Evolutionary conservation across 2,329 filamentous ascomycete species (phyloP).

Genomic region (Aspergillus ibericus): DNA sequence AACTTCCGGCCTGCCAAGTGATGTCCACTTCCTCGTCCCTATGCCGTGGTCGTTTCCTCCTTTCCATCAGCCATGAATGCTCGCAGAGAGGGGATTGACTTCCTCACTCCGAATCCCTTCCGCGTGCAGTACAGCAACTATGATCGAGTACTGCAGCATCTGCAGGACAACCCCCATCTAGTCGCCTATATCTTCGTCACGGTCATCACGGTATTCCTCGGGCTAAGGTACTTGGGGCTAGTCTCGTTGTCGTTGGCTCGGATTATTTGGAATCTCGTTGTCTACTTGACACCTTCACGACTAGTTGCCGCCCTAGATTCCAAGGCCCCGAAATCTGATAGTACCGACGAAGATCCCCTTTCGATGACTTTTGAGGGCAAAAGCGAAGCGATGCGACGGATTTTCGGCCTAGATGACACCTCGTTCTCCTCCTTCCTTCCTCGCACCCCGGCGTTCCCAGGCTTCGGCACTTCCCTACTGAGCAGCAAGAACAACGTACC

Average conservation of each 20-base stretch:
- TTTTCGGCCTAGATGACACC: slow-evolving; percentile 61
- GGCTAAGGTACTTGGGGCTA: slow-evolving; percentile 33
- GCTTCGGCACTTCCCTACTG: slow-evolving; percentile 50
- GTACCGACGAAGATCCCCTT: slow-evolving; percentile 43
- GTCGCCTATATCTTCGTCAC: slow-evolving; percentile 29
- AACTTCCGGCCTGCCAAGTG: slow-evolving; percentile 11
- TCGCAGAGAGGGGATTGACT: slow-evolving; percentile 32
- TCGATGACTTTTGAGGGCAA: slow-evolving; percentile 53
- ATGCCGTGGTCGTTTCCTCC: slow-evolving; percentile 19
- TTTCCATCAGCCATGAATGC: slow-evolving; percentile 37
- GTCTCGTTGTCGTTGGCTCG: slow-evolving; percentile 31
- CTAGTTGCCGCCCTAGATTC: slow-evolving; percentile 51
- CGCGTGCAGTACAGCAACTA: slow-evolving; percentile 30
- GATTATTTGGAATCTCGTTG: slow-evolving; percentile 39
- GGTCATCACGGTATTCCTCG: slow-evolving; percentile 28
- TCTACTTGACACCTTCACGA: slow-evolving; percentile 42
- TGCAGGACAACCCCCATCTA: slow-evolving; percentile 31
- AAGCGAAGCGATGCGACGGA: slow-evolving; percentile 62
- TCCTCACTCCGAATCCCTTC: slow-evolving; percentile 31
- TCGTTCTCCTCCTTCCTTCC: slow-evolving; percentile 61
- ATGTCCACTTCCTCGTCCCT: slow-evolving; percentile 16
- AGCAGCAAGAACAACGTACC: slow-evolving; percentile 38
- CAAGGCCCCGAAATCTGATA: slow-evolving; percentile 45
- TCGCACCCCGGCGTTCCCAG: slow-evolving; percentile 56
- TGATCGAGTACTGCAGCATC: slow-evolving; percentile 31